Base-by-base conservation (phyloP, 2,329 filamentous ascomycete species). In the Nannizziopsis barbatae region DNA sequence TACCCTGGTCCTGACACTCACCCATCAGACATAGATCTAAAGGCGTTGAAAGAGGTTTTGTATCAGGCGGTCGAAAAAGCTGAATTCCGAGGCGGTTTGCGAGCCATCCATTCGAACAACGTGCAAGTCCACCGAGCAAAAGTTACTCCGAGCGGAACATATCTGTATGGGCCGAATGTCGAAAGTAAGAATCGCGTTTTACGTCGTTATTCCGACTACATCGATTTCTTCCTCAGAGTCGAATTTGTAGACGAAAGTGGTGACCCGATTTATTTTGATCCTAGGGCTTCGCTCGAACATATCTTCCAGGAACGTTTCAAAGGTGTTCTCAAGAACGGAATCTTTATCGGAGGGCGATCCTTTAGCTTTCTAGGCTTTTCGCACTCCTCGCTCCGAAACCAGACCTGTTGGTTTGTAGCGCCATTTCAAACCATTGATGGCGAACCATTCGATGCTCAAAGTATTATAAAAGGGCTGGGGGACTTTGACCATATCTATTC, bases 331-430 rank as follows among this genome's bases (percentile, higher is more conserved):
- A 61, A 67, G 2, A 58, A 70, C 0, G 80, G 80, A 0, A 76
- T 93, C 22, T 58, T 65, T 0, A 76, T 90, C 46, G 83, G 75
- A 2, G 83, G 79, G 0, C 71, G 79, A 10, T 59, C 63, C 0
- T 87, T 79, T 57, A 64, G 66, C 0, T 90, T 89, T 57, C 70
- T 90, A 0, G 85, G 85, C 0, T 90, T 88, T 62, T 88, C 84
- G 0, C 82, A 89, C 61, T 90, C 84, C 0, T 88, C 84, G 0
- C 71, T 90, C 3, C 74, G 85, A 10, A 73, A 79, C 0, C 83
- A 86, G 50, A 80, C 81, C 0, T 52, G 76, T 32, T 88, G 84
- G 84, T 79, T 77, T 60, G 55, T 58, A 42, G 67, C 74, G 1
- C 69, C 72, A 1, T 75, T 78, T 45, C 49, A 58, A n/a, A 44